These are phyloP conservation scores for Solanum tarapatanum DNA, from an alignment of 257 asterid species.

Conservation along the genomic window DNA sequence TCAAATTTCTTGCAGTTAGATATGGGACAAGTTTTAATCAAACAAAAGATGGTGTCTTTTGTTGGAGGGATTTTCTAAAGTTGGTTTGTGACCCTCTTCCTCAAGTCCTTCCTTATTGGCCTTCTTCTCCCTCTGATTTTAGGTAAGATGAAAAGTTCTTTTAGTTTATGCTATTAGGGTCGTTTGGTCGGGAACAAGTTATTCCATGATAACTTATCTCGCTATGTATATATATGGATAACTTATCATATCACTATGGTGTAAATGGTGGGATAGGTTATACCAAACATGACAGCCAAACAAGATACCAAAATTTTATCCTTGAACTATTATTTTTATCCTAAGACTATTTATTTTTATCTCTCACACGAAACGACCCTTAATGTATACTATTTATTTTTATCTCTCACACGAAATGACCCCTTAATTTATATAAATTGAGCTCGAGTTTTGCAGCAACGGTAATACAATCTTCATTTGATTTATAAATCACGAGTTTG, in stretches of 20 bases:
- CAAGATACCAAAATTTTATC: not conserved
- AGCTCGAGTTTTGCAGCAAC: not conserved
- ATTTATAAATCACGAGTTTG: not conserved
- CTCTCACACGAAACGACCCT: not conserved
- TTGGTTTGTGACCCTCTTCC: conserved; percentile 45
- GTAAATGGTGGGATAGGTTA: not conserved
- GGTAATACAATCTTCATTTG: not conserved
- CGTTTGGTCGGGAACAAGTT: too few relatives aligned
- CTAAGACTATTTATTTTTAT: too few relatives aligned
- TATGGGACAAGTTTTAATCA: conserved; percentile 94
- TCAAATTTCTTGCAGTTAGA: conserved; percentile 24
- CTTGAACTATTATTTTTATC: too few relatives aligned
- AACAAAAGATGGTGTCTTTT: conserved; percentile 59
- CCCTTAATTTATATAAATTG: not conserved
- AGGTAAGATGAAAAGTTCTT: conserved; percentile 22
- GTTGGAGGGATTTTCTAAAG: conserved; percentile 93
- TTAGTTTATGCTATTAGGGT: not conserved
- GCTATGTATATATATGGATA: not conserved
- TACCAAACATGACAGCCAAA: not conserved
- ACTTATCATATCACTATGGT: too few relatives aligned
- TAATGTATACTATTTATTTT: too few relatives aligned
- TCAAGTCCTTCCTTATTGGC: conserved; percentile 64
- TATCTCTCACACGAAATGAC: not conserved
- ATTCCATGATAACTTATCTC: too few relatives aligned
- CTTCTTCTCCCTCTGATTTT: conserved; percentile 68